phyloP scores from a whole-genome alignment of 1,284 basidiomycete genomes.

The Peniophora sp. region DNA sequence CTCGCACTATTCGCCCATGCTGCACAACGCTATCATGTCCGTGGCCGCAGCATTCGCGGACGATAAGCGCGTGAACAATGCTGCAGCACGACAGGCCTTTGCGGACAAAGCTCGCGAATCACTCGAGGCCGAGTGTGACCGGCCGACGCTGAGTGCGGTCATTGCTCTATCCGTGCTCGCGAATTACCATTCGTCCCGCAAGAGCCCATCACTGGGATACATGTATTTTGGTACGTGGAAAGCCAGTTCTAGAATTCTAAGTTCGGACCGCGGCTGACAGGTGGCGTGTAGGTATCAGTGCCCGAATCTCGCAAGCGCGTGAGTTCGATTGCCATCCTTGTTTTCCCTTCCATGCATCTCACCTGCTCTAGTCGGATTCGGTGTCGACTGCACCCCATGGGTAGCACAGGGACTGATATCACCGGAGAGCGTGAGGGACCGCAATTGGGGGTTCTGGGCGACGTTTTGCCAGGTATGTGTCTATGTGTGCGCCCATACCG shows the following conservation, averaged over 20 bases:
- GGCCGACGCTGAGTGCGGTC: conserved; percentile 51
- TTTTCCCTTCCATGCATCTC: background rate
- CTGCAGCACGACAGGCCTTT: conserved; percentile 38
- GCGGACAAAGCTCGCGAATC: conserved; percentile 45
- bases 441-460: conserved; percentile 50
- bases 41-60: conserved; percentile 53
- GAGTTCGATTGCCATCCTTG: conserved; percentile 10
- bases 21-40: conserved; percentile 61
- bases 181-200: conserved; percentile 48
- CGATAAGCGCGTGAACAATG: conserved; percentile 39
- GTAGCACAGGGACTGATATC: conserved; percentile 42
- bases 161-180: conserved; percentile 50
- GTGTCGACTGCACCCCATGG: conserved; percentile 49
- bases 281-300: conserved; percentile 37
- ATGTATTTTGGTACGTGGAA: conserved; percentile 43
- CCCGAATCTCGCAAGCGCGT: conserved; percentile 36
- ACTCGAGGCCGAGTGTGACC: conserved; percentile 48
- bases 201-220: conserved; percentile 50
- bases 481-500: background rate
- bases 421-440: conserved; percentile 41
- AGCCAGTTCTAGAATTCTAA: background rate
- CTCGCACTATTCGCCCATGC: conserved; percentile 61
- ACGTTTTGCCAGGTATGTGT: conserved; percentile 38
- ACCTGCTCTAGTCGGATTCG: conserved; percentile 39
- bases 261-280: conserved; percentile 3